A percentile compares a stretch with the other conserved stretches of the same genome.
Conservation (phyloP, 2,329 filamentous ascomycete species). For the Penicillium sclerotigenum region DNA sequence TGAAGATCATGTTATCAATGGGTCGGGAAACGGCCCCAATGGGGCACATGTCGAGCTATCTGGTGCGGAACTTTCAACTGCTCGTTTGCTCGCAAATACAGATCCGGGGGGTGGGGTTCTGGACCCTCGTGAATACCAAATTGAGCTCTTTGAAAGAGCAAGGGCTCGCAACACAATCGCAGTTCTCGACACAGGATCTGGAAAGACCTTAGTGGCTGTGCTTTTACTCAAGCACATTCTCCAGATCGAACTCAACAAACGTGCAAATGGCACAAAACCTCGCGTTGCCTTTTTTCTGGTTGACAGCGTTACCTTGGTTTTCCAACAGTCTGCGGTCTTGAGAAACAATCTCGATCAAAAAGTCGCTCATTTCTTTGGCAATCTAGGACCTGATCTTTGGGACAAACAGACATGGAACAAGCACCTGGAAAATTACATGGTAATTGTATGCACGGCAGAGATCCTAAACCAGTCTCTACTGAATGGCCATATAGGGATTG, state of each 20-base stretch:
- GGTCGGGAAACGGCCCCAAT: slow-evolving; percentile 39
- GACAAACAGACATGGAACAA: slow-evolving; percentile 58
- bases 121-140: slow-evolving; percentile 82
- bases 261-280: slow-evolving; percentile 57
- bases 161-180: slow-evolving; percentile 85
- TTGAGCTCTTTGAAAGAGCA: slow-evolving; percentile 84
- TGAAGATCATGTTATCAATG: slow-evolving; percentile 42
- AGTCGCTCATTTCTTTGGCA: slow-evolving; percentile 71
- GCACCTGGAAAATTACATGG: slow-evolving; percentile 65
- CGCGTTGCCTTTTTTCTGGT: slow-evolving; percentile 85
- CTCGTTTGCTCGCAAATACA: slow-evolving; percentile 53
- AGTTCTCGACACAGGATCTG: slow-evolving; percentile 85
- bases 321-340: slow-evolving; percentile 82
- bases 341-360: slow-evolving; percentile 74
- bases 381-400: slow-evolving; percentile 62
- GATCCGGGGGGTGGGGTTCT: slow-evolving; percentile 61
- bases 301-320: slow-evolving; percentile 83
- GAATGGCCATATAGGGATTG: slow-evolving; percentile 75
- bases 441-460: slow-evolving; percentile 88
- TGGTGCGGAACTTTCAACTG: slow-evolving; percentile 53
- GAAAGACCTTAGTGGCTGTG: slow-evolving; percentile 94
- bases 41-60: slow-evolving; percentile 1
- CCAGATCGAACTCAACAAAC: slow-evolving; percentile 70
- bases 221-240: slow-evolving; percentile 75
- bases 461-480: slow-evolving; percentile 75